Conservation (phyloP, 1,284 basidiomycete genomes). For the Cryptococcus sp. region DNA sequence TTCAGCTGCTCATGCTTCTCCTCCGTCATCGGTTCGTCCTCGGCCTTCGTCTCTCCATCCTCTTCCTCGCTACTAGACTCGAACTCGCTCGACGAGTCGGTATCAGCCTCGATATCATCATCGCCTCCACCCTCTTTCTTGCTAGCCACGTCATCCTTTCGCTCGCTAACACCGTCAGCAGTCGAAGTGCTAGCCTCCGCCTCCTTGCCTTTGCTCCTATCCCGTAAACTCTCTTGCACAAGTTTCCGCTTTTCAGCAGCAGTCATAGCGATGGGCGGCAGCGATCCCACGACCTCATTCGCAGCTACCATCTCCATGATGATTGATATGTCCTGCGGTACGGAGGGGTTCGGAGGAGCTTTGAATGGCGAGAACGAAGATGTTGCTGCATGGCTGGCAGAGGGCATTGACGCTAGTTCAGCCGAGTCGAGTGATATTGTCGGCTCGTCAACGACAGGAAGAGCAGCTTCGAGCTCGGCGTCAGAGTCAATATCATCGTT, state of each 20-base stretch:
- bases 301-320: constrained; percentile 48
- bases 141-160: not conserved
- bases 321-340: constrained; percentile 45
- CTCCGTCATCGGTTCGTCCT: constrained; percentile 25
- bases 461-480: constrained; percentile 15
- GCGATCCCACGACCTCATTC: constrained; percentile 43
- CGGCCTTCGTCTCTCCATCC: constrained; percentile 14
- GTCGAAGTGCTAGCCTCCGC: not conserved
- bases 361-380: constrained; percentile 18
- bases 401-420: not conserved
- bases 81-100: constrained; percentile 35
- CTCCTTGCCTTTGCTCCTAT: constrained; percentile 16
- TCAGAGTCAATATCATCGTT: constrained; percentile 7
- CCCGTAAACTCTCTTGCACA: constrained; percentile 37
- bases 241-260: constrained; percentile 41
- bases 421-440: not conserved
- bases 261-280: constrained; percentile 35
- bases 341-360: constrained; percentile 26
- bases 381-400: not conserved
- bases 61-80: constrained; percentile 36
- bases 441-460: constrained; percentile 7
- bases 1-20: constrained; percentile 30
- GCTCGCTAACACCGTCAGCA: not conserved
- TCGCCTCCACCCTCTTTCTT: not conserved
- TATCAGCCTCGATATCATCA: not conserved